Conservation (phyloP, 1,284 basidiomycete genomes). For the Abortiporus biennis region DNA sequence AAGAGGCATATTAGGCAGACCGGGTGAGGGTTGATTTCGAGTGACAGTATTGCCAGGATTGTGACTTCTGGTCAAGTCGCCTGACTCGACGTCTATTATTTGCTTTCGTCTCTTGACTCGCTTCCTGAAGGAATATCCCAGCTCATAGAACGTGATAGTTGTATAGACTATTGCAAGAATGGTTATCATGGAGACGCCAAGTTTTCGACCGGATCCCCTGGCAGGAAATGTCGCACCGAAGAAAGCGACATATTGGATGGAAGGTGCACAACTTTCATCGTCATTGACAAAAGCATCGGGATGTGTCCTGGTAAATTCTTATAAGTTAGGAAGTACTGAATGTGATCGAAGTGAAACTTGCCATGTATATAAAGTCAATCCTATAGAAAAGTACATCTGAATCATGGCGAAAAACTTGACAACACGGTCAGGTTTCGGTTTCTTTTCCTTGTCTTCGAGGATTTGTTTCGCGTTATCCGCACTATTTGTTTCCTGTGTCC, state of each 20-base stretch:
- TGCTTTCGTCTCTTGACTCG: no score
- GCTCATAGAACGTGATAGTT: slow-evolving; percentile 28
- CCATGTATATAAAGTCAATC: slow-evolving; percentile 33
- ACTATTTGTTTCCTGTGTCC: not conserved
- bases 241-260: slow-evolving; percentile 27
- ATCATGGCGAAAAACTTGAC: slow-evolving; percentile 32
- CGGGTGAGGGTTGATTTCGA: no score
- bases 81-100: no score
- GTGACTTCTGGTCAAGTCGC: no score
- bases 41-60: no score
- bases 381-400: slow-evolving; percentile 33
- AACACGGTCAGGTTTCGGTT: not conserved
- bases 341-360: slow-evolving; percentile 12
- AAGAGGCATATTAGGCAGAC: no score
- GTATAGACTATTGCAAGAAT: slow-evolving; percentile 26
- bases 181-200: slow-evolving; percentile 27
- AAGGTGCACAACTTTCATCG: slow-evolving; percentile 15
- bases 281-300: slow-evolving; percentile 19
- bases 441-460: not conserved
- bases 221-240: slow-evolving; percentile 28
- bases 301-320: not conserved
- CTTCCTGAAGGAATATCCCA: no score
- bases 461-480: slow-evolving; percentile 16
- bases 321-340: not conserved
- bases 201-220: slow-evolving; percentile 22